Conservation (phyloP, 495 filamentous ascomycete genomes). For the Tuber calosporum region DNA sequence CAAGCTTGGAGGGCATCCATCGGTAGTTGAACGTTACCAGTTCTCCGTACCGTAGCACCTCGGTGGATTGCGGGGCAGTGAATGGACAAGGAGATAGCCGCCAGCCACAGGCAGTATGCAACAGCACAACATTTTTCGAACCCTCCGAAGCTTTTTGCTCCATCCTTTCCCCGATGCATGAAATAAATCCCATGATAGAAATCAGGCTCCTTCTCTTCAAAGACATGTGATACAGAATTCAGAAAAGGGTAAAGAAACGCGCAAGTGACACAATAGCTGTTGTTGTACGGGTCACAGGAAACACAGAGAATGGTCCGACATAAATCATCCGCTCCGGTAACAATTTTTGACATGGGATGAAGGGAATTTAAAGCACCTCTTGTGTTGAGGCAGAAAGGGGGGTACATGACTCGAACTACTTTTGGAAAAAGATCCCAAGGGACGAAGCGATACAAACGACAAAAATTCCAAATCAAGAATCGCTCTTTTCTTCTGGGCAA, state of each 20-base stretch:
- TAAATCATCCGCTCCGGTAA: not conserved
- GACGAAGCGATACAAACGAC: not conserved
- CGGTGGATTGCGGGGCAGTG: slow-evolving; percentile 10
- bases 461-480: not conserved
- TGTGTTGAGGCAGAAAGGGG: not conserved
- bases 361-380: not conserved
- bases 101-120: slow-evolving; percentile 25
- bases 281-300: not conserved
- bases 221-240: not conserved
- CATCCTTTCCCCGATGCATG: not conserved
- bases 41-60: slow-evolving; percentile 9
- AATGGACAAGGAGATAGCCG: slow-evolving; percentile 17
- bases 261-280: not conserved
- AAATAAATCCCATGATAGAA: not conserved
- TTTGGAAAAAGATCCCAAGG: not conserved
- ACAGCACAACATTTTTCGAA: slow-evolving; percentile 10
- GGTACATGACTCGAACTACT: not conserved
- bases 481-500: not conserved
- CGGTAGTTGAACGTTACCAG: not conserved
- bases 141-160: not conserved
- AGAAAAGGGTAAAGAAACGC: not conserved
- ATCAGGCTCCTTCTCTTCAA: not conserved
- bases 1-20: slow-evolving; percentile 10
- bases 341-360: not conserved
- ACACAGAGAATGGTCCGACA: not conserved